Base-by-base conservation (phyloP, 257 asterid genomes). In the Jasminum sambac region DNA sequence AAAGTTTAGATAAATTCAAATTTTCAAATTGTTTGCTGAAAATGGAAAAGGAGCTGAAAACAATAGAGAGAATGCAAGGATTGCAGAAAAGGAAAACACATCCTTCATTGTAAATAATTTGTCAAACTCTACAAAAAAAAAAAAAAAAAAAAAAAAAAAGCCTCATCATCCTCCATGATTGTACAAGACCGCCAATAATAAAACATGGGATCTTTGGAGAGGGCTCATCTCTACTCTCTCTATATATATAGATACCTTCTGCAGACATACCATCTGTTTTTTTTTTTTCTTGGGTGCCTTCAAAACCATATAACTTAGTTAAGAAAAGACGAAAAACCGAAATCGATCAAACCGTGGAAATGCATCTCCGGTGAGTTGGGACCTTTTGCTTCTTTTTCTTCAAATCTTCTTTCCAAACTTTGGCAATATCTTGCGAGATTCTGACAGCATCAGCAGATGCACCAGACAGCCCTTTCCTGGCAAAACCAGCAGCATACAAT, bases 401-500 rank as follows among this genome's bases (percentile, higher is more conserved):
- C 19, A 74, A 39, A 17, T 68, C 70, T 5, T 74, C 74, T 44
- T 68, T 62, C 64, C 67, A 68, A 23, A 69, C 46, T 10, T 38
- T 17, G 64, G 44, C 55, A 48, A 74, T 68, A 38, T 74, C 79
- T 48, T 68, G 69, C 13, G 79, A 73, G 58, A 74, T 68, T 67
- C 17, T 17, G 12, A n/a, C 16, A 50, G 79, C 74, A 68, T 74
- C 74, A 42, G 70, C 42, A 36, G 79, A 68, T 26, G 79, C 70
- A 74, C 70, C 74, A 62, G 79, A 25, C 12, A 74, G 57, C 55
- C 79, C 74, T 74, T 68, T 74, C 19, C 57, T 67, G 8, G 74
- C 13, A 64, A 74, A 74, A 11, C 78, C 78, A 67, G 68, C 73
- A n/a, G 73, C 78, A 67, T 74, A 74, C 13, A 74, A 11, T 12